phyloP scores from a whole-genome alignment of 352 stramenopile genomes.

The Pythium dissimile region DNA sequence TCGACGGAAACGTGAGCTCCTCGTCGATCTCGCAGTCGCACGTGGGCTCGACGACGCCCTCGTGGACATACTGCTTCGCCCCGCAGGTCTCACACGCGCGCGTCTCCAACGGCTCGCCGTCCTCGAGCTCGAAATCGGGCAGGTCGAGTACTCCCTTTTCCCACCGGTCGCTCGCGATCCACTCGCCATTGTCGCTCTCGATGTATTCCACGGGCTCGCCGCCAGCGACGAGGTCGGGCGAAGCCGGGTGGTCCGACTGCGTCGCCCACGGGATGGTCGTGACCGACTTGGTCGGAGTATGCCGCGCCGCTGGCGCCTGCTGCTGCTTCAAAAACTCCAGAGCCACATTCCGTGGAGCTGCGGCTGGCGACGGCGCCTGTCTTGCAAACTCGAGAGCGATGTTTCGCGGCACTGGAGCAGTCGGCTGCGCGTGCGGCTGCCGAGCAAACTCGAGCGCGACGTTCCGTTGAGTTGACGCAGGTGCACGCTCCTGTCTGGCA shows the following conservation, averaged over 20 bases:
- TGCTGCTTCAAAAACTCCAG: conserved; percentile 10
- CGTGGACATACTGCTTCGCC: conserved; percentile 40
- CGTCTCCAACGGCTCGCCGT: conserved; percentile 17
- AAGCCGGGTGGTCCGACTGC: conserved; percentile 11
- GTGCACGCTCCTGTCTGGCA: neutral
- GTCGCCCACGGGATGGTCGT: conserved; percentile 3
- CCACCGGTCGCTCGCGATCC: conserved; percentile 40
- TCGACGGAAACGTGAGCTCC: conserved; percentile 13
- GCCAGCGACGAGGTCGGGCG: conserved; percentile 20
- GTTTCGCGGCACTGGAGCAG: conserved; percentile 7
- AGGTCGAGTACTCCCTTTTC: conserved; percentile 18
- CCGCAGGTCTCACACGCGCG: conserved; percentile 41
- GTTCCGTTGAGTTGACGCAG: neutral
- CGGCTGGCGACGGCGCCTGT: neutral
- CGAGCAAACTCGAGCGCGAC: neutral
- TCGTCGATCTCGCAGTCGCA: conserved; percentile 38
- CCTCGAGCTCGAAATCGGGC: conserved; percentile 15
- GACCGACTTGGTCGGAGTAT: neutral
- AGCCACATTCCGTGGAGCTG: conserved; percentile 8
- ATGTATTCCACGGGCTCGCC: conserved; percentile 55
- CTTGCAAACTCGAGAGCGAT: conserved; percentile 14
- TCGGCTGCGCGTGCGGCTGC: neutral
- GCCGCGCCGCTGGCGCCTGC: neutral
- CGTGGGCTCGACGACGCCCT: conserved; percentile 37
- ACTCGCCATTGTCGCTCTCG: conserved; percentile 57